phyloP scores from a whole-genome alignment of 2,329 filamentous ascomycete species.

The Volutella citrinella region DNA sequence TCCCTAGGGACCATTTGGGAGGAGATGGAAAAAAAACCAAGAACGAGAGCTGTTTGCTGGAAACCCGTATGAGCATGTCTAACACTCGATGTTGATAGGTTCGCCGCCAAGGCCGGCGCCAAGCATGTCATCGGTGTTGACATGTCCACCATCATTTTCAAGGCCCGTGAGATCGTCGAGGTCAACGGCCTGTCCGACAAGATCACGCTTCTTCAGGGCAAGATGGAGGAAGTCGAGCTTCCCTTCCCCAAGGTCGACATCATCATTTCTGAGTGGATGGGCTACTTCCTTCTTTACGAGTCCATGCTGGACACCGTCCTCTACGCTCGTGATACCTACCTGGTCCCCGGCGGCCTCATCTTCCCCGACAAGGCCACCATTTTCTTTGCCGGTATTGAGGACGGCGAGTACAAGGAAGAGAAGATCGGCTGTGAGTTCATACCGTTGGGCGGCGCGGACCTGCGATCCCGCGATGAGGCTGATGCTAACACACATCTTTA shows the following conservation, averaged over 20 bases:
- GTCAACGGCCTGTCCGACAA: conserved; percentile 90
- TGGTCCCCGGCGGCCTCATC: conserved; percentile 83
- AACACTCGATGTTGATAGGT: conserved; percentile 67
- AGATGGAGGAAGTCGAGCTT: conserved; percentile 97
- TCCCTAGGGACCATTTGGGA: background rate
- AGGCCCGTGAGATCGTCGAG: conserved; percentile 92
- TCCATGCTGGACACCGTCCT: conserved; percentile 98
- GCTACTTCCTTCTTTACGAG: conserved; percentile 98
- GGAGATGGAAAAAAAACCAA: background rate
- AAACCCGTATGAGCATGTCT: background rate
- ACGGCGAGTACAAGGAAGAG: conserved; percentile 99
- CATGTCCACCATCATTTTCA: conserved; percentile 99
- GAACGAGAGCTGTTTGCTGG: background rate
- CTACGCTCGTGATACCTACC: conserved; percentile 91
- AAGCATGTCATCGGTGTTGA: conserved; percentile 99
- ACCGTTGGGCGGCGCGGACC: too few species aligned
- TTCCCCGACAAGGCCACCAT: conserved; percentile 99
- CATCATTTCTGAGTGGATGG: conserved; percentile 99
- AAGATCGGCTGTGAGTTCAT: conserved; percentile 89
- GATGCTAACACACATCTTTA: too few species aligned
- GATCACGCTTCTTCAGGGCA: conserved; percentile 96
- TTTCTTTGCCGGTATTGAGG: conserved; percentile 94
- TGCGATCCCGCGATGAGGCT: too few species aligned
- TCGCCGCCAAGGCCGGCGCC: conserved; percentile 90
- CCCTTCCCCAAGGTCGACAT: conserved; percentile 97